Conservation (phyloP, 2,329 filamentous ascomycete species). For the Ascocoryne sarcoides region DNA sequence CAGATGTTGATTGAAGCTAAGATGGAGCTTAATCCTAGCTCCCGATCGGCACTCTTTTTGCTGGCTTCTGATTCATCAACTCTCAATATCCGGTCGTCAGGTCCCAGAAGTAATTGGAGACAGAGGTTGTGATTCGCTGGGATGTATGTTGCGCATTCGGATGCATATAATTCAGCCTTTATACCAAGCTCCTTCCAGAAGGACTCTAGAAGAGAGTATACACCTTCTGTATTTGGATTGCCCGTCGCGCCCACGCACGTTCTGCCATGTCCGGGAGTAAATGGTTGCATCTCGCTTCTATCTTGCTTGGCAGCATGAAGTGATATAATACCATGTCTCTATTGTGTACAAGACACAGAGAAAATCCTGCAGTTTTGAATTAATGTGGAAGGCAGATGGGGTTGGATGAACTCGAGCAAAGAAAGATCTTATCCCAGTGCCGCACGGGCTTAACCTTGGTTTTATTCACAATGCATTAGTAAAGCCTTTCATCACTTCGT, state of each 20-base stretch:
- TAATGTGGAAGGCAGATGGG: too few species aligned
- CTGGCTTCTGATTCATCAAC: not conserved
- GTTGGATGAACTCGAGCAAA: too few species aligned
- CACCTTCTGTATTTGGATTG: conserved; percentile 10
- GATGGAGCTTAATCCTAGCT: conserved; percentile 8
- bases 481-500: too few species aligned
- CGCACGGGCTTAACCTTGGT: too few species aligned
- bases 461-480: too few species aligned
- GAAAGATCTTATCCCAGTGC: too few species aligned
- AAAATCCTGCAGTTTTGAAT: too few species aligned
- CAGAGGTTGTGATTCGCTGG: not conserved
- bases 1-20: conserved; percentile 3
- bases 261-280: conserved; percentile 1
- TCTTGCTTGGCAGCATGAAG: too few species aligned
- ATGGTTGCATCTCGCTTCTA: too few species aligned
- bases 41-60: conserved; percentile 18
- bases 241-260: too few species aligned
- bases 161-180: conserved; percentile 5
- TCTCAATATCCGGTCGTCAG: conserved; percentile 10
- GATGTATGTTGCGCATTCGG: conserved; percentile 9
- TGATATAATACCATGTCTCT: too few species aligned
- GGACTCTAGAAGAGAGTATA: not conserved
- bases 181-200: conserved; percentile 7
- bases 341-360: too few species aligned
- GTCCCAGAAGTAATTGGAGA: conserved; percentile 2